Base-by-base conservation (phyloP, 2,329 filamentous ascomycete species). In the Microcera coccophila region DNA sequence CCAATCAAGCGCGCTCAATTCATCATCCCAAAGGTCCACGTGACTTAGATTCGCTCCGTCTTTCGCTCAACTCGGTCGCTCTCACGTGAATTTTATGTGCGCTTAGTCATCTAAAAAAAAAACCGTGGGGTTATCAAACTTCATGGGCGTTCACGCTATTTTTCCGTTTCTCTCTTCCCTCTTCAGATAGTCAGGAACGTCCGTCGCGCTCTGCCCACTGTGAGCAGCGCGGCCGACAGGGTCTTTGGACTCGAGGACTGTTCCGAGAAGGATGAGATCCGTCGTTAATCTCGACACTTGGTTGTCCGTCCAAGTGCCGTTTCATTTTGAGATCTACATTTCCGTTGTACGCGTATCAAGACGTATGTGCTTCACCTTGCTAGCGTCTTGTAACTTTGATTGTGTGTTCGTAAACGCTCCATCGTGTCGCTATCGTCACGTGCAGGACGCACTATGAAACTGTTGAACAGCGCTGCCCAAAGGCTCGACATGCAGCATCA, bases 281-380 rank as follows among this genome's bases (percentile, higher is more conserved):
- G 67, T 76, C 73, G 73, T 77, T 77, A 76, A 77, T 77, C 74
- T 72, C 74, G 71, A 65, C 71, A 67, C 56, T 68, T 68, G 68
- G 65, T 65, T 61, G 45, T 63, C 69, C 63, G 67, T 76, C 72
- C 71, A 69, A 63, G 64, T 69, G 67, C 64, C 69, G 74, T 76
- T 77, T 77, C 74, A 77, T 75, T 74, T 38, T 68, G 72, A 73
- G 73, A 77, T 76, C 73, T 74, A 77, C 74, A 77, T 72, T 66
- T 49, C 47, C n/a, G n/a, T n/a, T n/a, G n/a, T n/a, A n/a, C n/a
- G n/a, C n/a, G n/a, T n/a, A n/a, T n/a, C n/a, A n/a, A n/a, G n/a
- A n/a, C n/a, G n/a, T n/a, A n/a, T n/a, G n/a, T n/a, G n/a, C n/a
- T n/a, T n/a, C n/a, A n/a, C n/a, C n/a, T n/a, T n/a, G n/a, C n/a